Conservation (phyloP, 1,284 basidiomycete genomes). For the Ceratobasidium theobromae region DNA sequence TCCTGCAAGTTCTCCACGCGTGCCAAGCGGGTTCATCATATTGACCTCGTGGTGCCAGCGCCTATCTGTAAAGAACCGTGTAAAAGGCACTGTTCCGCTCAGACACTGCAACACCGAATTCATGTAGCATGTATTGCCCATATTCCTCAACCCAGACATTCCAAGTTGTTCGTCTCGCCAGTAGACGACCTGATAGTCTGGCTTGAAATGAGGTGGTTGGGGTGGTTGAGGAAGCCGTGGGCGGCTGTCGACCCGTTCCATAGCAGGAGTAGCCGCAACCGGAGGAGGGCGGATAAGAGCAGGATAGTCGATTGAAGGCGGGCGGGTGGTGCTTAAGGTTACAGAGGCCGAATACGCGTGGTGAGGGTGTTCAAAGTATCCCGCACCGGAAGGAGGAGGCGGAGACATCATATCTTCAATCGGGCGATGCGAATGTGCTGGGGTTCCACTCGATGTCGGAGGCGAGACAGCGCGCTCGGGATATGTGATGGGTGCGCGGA, state of each 20-base stretch:
- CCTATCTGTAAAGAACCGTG: slow-evolving; percentile 88
- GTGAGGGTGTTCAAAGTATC: slow-evolving; percentile 76
- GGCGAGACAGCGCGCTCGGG: slow-evolving; percentile 28
- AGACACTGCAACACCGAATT: slow-evolving; percentile 97
- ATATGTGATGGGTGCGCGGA: slow-evolving; percentile 28
- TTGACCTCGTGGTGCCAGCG: slow-evolving; percentile 89
- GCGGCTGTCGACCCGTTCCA: slow-evolving; percentile 70
- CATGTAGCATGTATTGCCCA: slow-evolving; percentile 99
- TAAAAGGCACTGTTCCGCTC: slow-evolving; percentile 87
- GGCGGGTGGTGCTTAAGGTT: slow-evolving; percentile 43
- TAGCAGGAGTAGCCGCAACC: slow-evolving; percentile 61
- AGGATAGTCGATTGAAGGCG: slow-evolving; percentile 75
- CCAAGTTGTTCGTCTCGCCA: slow-evolving; percentile 81
- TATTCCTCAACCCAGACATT: slow-evolving; percentile 87
- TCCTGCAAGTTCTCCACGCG: slow-evolving; percentile 79
- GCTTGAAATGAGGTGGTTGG: slow-evolving; percentile 61
- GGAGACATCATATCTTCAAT: slow-evolving; percentile 73
- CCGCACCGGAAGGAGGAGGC: slow-evolving; percentile 70
- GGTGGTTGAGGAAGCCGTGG: slow-evolving; percentile 47
- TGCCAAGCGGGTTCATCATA: slow-evolving; percentile 82
- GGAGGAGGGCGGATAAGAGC: slow-evolving; percentile 76
- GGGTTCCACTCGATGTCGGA: slow-evolving; percentile 20
- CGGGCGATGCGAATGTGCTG: slow-evolving; percentile 57
- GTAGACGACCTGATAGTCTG: slow-evolving; percentile 74
- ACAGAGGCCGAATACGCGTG: slow-evolving; percentile 60